A percentile compares a stretch with the other conserved stretches of the same genome.
Evolutionary conservation across 139 green algal species (phyloP).

Genomic region (Ostreobium quekettii): DNA sequence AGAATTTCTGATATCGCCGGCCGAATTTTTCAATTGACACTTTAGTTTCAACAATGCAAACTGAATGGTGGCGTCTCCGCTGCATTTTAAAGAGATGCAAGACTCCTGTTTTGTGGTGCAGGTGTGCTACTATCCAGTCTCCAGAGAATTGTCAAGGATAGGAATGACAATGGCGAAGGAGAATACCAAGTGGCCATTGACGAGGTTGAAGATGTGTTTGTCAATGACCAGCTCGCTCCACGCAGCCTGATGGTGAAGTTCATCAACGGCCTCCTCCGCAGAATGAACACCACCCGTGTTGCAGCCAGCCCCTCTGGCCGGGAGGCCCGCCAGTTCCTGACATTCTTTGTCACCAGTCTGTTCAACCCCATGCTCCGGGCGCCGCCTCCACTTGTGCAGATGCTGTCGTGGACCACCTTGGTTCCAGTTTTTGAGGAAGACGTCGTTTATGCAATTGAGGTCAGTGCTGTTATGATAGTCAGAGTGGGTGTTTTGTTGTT

Average conservation of each 20-base stretch:
- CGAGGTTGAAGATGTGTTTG: neutral
- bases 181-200: neutral
- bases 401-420: constrained; percentile 58
- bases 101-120: no score
- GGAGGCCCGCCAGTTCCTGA: constrained; percentile 61
- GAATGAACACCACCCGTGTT: constrained; percentile 38
- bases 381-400: constrained; percentile 47
- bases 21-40: no score
- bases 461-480: neutral
- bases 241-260: neutral
- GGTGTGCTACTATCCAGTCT: no score
- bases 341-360: constrained; percentile 61
- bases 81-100: no score
- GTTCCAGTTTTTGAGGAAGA: constrained; percentile 60
- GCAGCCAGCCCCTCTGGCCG: constrained; percentile 44
- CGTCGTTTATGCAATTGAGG: constrained; percentile 38
- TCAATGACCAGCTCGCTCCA: neutral
- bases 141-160: neutral
- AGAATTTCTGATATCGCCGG: no score
- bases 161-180: neutral
- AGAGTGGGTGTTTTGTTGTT: no score
- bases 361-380: constrained; percentile 44
- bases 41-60: no score
- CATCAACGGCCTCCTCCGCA: constrained; percentile 31
- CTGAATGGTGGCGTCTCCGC: no score